These are phyloP conservation scores for Setomelanomma holmii DNA, from an alignment of 2,329 filamentous ascomycete species.

Conservation along the genomic window DNA sequence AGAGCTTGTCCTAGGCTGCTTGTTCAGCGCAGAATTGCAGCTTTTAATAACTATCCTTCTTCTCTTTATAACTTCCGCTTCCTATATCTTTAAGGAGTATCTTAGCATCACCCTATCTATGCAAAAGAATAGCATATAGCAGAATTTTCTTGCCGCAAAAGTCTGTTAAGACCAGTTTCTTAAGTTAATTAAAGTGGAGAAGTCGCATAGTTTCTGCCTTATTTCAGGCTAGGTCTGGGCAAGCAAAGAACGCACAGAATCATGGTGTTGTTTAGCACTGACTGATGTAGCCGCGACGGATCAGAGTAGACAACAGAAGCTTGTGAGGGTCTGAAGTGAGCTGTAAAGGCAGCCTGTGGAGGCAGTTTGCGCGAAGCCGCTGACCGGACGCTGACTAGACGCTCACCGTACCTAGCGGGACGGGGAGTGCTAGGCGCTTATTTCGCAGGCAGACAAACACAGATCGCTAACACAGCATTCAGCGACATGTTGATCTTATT, in stretches of 20 bases:
- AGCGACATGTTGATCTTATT: no score
- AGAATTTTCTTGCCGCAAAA: constrained; percentile 15
- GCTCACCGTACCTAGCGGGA: background rate
- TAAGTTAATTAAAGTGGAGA: background rate
- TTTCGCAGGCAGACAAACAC: no score
- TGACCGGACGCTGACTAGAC: background rate
- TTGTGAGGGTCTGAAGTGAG: background rate
- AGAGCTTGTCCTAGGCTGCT: constrained; percentile 15
- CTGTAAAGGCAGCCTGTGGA: background rate
- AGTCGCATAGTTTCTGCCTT: no score
- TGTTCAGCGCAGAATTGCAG: constrained; percentile 13
- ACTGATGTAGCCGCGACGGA: no score
- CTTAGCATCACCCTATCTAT: constrained; percentile 37
- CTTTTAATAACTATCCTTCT: background rate
- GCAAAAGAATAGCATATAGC: constrained; percentile 23
- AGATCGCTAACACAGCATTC: no score
- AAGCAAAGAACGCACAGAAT: no score
- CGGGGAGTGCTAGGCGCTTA: no score
- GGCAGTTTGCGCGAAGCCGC: background rate
- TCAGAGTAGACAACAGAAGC: no score
- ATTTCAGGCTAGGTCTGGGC: no score
- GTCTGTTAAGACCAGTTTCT: constrained; percentile 6
- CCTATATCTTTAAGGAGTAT: constrained; percentile 30
- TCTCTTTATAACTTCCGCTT: constrained; percentile 7
- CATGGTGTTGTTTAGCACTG: no score